phyloP scores from a whole-genome alignment of 257 asterid species.

The Nicotiana paniculata region DNA sequence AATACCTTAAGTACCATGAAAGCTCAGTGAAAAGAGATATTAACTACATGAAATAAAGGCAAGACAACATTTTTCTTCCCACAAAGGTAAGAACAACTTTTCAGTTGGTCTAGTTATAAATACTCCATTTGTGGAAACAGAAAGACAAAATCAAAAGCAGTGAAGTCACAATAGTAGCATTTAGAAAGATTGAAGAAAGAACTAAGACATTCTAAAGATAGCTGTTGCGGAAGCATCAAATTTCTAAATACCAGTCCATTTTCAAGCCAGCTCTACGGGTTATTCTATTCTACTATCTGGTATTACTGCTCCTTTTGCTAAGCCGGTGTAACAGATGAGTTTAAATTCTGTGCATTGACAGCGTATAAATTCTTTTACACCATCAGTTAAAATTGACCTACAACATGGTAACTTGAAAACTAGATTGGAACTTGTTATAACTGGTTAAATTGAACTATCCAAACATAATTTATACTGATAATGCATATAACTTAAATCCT shows the following conservation, averaged over 20 bases:
- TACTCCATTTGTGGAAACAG: background rate
- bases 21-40: background rate
- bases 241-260: background rate
- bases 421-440: too few relatives aligned
- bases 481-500: too few relatives aligned
- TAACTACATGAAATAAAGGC: background rate
- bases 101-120: background rate
- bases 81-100: background rate
- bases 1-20: background rate
- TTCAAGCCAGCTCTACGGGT: background rate
- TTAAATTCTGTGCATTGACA: too few relatives aligned
- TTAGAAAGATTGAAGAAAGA: background rate
- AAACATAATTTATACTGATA: too few relatives aligned
- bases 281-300: background rate
- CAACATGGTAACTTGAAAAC: too few relatives aligned
- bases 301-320: background rate
- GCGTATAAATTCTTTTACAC: too few relatives aligned
- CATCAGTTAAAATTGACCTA: too few relatives aligned
- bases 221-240: background rate
- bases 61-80: background rate
- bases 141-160: background rate
- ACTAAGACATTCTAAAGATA: background rate
- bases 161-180: background rate
- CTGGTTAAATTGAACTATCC: too few relatives aligned
- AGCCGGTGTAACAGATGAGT: background rate